Percentiles rank a stretch among this genome's conserved stretches.
phyloP scores from a whole-genome alignment of 2,329 filamentous ascomycete genomes.

The Conoideocrella luteorostrata region DNA sequence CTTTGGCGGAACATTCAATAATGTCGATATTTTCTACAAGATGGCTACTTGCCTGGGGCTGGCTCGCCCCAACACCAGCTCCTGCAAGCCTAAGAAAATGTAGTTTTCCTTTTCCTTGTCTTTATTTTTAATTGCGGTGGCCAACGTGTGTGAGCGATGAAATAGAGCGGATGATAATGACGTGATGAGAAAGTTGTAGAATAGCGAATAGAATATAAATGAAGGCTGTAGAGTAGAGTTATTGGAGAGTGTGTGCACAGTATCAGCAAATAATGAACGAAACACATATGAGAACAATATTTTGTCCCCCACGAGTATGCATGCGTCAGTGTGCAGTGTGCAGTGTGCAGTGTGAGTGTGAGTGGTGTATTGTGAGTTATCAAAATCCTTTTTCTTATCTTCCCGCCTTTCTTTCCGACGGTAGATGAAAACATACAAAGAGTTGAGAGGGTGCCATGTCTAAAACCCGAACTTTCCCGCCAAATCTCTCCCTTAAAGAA shows the following conservation, averaged over 20 bases:
- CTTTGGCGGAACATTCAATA: constrained; percentile 66
- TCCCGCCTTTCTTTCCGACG: too few relatives aligned
- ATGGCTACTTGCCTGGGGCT: constrained; percentile 64
- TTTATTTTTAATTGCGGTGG: neutral
- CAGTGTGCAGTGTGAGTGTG: too few relatives aligned
- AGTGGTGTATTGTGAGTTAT: too few relatives aligned
- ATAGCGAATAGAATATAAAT: constrained; percentile 3
- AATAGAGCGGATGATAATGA: constrained; percentile 1
- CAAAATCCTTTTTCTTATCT: too few relatives aligned
- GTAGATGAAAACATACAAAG: too few relatives aligned
- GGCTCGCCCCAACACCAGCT: constrained; percentile 18
- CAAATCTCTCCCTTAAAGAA: too few relatives aligned
- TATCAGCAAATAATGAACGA: neutral
- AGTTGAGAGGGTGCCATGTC: too few relatives aligned
- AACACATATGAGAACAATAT: too few relatives aligned
- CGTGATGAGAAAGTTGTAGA: constrained; percentile 3
- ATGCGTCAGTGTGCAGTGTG: too few relatives aligned
- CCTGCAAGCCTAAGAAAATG: constrained; percentile 15
- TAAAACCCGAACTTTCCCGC: too few relatives aligned
- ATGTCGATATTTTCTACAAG: constrained; percentile 69
- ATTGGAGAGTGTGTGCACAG: neutral
- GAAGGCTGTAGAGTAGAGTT: neutral
- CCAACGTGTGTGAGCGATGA: neutral
- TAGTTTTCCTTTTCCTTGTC: neutral
- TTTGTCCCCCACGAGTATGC: too few relatives aligned